These are phyloP conservation scores for Emydomyces testavorans DNA, from an alignment of 2,329 filamentous ascomycete genomes.

Conservation along the genomic window DNA sequence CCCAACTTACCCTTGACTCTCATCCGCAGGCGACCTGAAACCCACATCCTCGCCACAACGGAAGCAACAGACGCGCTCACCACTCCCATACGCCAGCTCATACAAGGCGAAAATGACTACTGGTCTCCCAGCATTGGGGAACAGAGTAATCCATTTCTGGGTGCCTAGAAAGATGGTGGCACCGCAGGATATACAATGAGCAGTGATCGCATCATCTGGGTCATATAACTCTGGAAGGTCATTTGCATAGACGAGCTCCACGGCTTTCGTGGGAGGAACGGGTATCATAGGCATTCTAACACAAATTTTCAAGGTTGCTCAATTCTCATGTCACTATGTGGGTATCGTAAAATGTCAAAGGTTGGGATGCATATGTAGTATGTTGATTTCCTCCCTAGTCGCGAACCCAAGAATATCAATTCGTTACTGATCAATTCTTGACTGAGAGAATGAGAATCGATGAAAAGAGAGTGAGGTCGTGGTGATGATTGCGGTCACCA, in stretches of 20 bases:
- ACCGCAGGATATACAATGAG: not conserved
- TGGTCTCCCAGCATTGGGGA: slow-evolving; percentile 3
- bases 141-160: slow-evolving; percentile 1
- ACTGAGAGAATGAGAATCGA: too few species aligned
- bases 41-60: slow-evolving; percentile 2
- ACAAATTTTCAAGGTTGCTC: not conserved
- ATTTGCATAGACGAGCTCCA: slow-evolving; percentile 8
- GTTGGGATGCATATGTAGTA: not conserved
- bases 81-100: not conserved
- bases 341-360: not conserved
- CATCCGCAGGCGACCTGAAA: slow-evolving; percentile 1
- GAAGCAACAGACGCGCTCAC: not conserved
- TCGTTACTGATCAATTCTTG: not conserved
- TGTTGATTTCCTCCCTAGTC: not conserved
- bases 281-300: slow-evolving; percentile 5
- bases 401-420: not conserved
- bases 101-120: slow-evolving; percentile 2
- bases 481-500: too few species aligned
- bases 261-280: slow-evolving; percentile 2
- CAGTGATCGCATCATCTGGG: slow-evolving; percentile 4
- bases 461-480: too few species aligned
- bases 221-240: slow-evolving; percentile 5
- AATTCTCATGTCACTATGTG: not conserved
- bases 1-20: not conserved
- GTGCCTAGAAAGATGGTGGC: not conserved